These are phyloP conservation scores for Aspergillus sp. DNA, from an alignment of 2,329 filamentous ascomycete genomes.

Conservation along the genomic window DNA sequence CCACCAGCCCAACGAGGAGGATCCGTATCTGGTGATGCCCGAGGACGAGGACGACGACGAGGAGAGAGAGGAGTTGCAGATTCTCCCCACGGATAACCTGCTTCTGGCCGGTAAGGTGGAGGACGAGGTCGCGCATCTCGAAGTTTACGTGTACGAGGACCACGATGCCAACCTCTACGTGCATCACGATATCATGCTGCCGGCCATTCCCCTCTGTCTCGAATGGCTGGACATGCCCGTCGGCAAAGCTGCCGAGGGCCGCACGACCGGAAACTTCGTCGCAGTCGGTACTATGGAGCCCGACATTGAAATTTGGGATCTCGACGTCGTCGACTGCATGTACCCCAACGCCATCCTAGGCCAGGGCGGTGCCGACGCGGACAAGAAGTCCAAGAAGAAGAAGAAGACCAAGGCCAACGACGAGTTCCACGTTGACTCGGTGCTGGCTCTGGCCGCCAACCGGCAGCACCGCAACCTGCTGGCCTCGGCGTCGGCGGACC, in stretches of 20 bases:
- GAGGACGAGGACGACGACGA: conserved; percentile 81
- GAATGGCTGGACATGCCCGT: conserved; percentile 97
- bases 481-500: conserved; percentile 92
- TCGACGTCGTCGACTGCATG: conserved; percentile 96
- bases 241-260: conserved; percentile 64
- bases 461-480: conserved; percentile 90
- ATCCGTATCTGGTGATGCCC: conserved; percentile 92
- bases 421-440: conserved; percentile 88
- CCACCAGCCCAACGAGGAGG: conserved; percentile 89
- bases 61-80: conserved; percentile 89
- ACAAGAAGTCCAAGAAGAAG: conserved; percentile 75
- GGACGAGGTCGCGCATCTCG: conserved; percentile 93
- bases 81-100: conserved; percentile 88
- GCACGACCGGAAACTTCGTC: conserved; percentile 81
- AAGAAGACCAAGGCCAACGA: conserved; percentile 90
- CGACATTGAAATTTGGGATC: conserved; percentile 97
- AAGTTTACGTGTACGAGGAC: conserved; percentile 97
- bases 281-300: conserved; percentile 97
- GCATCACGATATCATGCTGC: conserved; percentile 99
- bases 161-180: conserved; percentile 95
- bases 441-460: conserved; percentile 89
- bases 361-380: conserved; percentile 56
- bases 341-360: conserved; percentile 96
- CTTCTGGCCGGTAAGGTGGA: conserved; percentile 91
- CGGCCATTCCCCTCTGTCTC: conserved; percentile 89